Evolutionary conservation across 73 alveolate species (phyloP), one percentile per base, ranked within the genome.

Genomic region (Paramecium biaurelia): DNA sequence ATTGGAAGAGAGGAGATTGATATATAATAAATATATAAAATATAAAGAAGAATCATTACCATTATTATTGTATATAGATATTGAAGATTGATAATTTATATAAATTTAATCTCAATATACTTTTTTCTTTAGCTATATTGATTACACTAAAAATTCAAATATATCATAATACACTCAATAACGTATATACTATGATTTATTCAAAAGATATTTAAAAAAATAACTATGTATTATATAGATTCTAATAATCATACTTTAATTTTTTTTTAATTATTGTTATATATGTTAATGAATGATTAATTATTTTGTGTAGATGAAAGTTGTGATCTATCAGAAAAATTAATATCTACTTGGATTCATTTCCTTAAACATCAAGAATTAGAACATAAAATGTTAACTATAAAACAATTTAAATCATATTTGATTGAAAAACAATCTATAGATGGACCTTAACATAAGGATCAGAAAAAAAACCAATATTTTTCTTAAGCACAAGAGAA

Each of bases 1-100:
- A 42, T 28, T 72, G 86, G 86, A 72, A 72, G 86, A 38, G 45
- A 35, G 86, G 58, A 72, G 86, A 72, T 72, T 72, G 86, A 72
- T 32, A 72, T 30, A 67, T 67, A 10, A 72, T 34, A 34, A 67
- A 14, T 11, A 67, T 23, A 30, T 12, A 67, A 21, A 67, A 30
- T 1, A 67, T 67, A 67, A 23, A 24, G 49, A 67, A 67, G 1
- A 67, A 67, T 67, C 30, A 18, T 53, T 3, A 1, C 4, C 68
- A 53, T 53, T 7, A 53, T 53, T 4, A 38, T 7, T 38, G 14
- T 38, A 38, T 5, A 7, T 38, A 38, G 15, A 38, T 38, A 38
- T 38, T 38, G 15, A 38, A 4, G 7, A 38, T 0, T 38, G 3
- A 38, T 38, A 38, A 12, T 7, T n/a, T n/a, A n/a, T n/a, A n/a